Conservation (phyloP, 805 yeast genomes). For the Saturnispora zaruensis region DNA sequence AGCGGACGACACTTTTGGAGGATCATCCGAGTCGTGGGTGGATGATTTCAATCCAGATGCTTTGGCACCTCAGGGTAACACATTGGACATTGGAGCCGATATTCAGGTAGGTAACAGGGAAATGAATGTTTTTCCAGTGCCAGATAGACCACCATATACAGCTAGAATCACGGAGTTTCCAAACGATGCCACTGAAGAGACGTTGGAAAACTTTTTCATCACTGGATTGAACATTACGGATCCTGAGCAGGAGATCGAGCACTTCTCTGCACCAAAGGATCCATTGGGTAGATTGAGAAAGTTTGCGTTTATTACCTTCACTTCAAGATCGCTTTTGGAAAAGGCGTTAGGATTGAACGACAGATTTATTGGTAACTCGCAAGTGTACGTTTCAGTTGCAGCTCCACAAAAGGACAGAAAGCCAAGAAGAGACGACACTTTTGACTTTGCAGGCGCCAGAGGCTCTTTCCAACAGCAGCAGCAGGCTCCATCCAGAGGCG, state of each 20-base stretch:
- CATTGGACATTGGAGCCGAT: slow-evolving; percentile 6
- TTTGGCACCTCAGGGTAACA: slow-evolving; percentile 8
- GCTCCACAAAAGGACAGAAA: slow-evolving; percentile 43
- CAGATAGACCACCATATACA: slow-evolving; percentile 84
- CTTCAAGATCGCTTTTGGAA: slow-evolving; percentile 38
- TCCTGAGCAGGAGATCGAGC: slow-evolving; percentile 42
- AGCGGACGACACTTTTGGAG: slow-evolving; percentile 64
- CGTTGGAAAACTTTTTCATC: slow-evolving; percentile 52
- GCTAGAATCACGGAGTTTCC: slow-evolving; percentile 87
- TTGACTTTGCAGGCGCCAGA: slow-evolving; percentile 53
- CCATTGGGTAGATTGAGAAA: slow-evolving; percentile 52
- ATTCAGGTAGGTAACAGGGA: slow-evolving; percentile 10
- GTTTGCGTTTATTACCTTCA: slow-evolving; percentile 46
- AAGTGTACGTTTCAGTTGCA: slow-evolving; percentile 47
- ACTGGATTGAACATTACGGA: slow-evolving; percentile 42
- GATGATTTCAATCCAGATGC: slow-evolving; percentile 59
- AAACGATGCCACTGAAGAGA: slow-evolving; percentile 65
- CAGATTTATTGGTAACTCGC: slow-evolving; percentile 40
- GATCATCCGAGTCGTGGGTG: slow-evolving; percentile 61
- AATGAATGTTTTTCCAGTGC: slow-evolving; percentile 42
- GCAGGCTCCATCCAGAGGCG: slow-evolving; percentile 7
- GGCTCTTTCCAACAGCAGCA: slow-evolving; percentile 18
- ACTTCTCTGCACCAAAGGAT: slow-evolving; percentile 69
- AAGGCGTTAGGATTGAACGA: slow-evolving; percentile 41
- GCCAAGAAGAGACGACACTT: slow-evolving; percentile 29